Evolutionary conservation across 495 filamentous ascomycete species (phyloP).

Genomic region (Pyrenula aspistea): DNA sequence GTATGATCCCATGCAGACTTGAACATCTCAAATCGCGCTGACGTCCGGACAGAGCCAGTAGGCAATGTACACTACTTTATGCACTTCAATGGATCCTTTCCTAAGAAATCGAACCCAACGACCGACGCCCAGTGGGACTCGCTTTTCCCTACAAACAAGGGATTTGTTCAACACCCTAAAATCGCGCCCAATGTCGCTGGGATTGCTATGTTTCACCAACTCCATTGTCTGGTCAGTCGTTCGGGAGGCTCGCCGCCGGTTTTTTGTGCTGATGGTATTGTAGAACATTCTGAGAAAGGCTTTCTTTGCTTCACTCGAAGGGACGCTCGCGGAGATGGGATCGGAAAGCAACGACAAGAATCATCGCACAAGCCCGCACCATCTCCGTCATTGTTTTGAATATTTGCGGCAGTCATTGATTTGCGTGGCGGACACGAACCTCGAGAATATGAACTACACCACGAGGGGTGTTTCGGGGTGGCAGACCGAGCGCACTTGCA

Average conservation of each 20-base stretch:
- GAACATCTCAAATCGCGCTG: not conserved
- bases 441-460: conserved; percentile 1
- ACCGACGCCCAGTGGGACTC: conserved; percentile 4
- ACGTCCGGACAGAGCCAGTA: not conserved
- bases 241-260: not conserved
- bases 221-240: conserved; percentile 8
- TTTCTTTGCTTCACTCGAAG: conserved; percentile 6
- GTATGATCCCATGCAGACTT: not conserved
- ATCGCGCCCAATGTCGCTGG: conserved; percentile 4
- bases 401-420: conserved; percentile 16
- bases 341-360: conserved; percentile 1
- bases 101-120: not conserved
- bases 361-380: too few species aligned
- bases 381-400: conserved; percentile 13
- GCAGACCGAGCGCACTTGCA: not conserved
- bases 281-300: conserved; percentile 4
- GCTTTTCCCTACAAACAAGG: conserved; percentile 9
- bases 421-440: conserved; percentile 13
- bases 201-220: conserved; percentile 12
- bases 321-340: not conserved
- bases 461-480: not conserved
- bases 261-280: not conserved
- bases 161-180: conserved; percentile 8
- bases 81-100: not conserved
- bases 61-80: not conserved